These are phyloP conservation scores for Candida mattraensis DNA, from an alignment of 805 yeast species.

Conservation along the genomic window DNA sequence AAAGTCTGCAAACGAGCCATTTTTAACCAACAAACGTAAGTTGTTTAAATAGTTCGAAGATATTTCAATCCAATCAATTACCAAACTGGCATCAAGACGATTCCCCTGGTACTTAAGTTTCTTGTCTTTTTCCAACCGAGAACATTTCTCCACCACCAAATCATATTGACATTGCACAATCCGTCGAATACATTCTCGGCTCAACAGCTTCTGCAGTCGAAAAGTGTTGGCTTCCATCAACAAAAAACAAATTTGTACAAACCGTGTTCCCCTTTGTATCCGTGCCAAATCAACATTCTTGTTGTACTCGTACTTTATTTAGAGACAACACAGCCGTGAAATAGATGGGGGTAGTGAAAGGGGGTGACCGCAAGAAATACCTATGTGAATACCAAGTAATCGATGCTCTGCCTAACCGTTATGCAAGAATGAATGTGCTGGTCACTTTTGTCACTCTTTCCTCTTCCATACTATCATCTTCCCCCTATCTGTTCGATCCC, in stretches of 20 bases:
- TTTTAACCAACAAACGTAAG: constrained; percentile 15
- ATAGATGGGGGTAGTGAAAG: too few species aligned
- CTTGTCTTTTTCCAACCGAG: constrained; percentile 5
- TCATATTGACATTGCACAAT: constrained; percentile 20
- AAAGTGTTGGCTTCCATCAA: constrained; percentile 2
- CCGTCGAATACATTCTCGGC: constrained; percentile 9
- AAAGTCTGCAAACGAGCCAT: constrained; percentile 14
- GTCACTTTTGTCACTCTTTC: too few species aligned
- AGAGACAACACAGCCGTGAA: not conserved
- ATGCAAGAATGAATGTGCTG: too few species aligned
- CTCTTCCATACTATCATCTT: too few species aligned
- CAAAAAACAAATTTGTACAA: too few species aligned
- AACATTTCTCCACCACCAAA: constrained; percentile 10
- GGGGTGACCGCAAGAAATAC: too few species aligned
- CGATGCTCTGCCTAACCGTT: too few species aligned
- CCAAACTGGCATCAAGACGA: constrained; percentile 7
- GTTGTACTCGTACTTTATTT: too few species aligned
- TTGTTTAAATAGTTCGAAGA: constrained; percentile 23
- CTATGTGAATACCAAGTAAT: too few species aligned
- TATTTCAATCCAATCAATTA: constrained; percentile 25
- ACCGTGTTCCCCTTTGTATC: too few species aligned
- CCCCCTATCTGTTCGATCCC: too few species aligned
- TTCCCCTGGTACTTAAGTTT: constrained; percentile 1
- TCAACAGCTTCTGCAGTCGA: constrained; percentile 11
- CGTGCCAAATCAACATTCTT: too few species aligned